These are phyloP conservation scores for Houttuynia cordata DNA, from an alignment of 164 flowering plant species.

Conservation along the genomic window DNA sequence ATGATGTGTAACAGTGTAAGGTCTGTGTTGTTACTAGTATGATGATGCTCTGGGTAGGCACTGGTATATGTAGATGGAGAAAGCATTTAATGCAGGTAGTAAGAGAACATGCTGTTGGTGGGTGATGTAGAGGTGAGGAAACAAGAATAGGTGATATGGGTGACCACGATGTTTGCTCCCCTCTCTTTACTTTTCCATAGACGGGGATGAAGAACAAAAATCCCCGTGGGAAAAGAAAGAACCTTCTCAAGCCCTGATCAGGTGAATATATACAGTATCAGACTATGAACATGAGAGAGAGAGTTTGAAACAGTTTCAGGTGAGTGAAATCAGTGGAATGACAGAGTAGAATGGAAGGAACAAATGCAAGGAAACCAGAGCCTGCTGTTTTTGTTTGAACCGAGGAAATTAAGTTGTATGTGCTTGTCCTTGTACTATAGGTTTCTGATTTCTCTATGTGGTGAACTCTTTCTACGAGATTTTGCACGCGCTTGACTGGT, in stretches of 20 bases:
- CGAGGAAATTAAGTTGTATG: not conserved
- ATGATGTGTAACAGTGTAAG: not conserved
- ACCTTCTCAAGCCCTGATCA: not conserved
- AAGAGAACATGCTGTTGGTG: conserved; percentile 49
- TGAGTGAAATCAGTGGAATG: not conserved
- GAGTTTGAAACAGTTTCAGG: not conserved
- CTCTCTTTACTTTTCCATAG: not conserved
- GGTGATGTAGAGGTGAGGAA: conserved; percentile 17
- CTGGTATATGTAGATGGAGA: conserved; percentile 24
- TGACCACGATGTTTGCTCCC: not conserved
- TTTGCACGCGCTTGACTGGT: not conserved
- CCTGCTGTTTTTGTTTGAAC: not conserved
- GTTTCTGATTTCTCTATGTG: not conserved
- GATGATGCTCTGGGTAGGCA: not conserved
- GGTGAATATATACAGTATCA: not conserved
- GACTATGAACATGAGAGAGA: not conserved
- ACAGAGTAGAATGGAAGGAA: not conserved
- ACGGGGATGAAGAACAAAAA: not conserved
- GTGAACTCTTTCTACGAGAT: not conserved
- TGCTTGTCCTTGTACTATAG: not conserved
- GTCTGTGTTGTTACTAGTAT: not conserved
- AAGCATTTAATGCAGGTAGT: conserved; percentile 41
- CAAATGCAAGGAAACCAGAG: not conserved
- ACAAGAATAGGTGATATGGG: conserved; percentile 12
- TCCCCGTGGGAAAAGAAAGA: not conserved